These are phyloP conservation scores for Fistulina hepatica DNA, from an alignment of 1,284 basidiomycete species.

Conservation along the genomic window DNA sequence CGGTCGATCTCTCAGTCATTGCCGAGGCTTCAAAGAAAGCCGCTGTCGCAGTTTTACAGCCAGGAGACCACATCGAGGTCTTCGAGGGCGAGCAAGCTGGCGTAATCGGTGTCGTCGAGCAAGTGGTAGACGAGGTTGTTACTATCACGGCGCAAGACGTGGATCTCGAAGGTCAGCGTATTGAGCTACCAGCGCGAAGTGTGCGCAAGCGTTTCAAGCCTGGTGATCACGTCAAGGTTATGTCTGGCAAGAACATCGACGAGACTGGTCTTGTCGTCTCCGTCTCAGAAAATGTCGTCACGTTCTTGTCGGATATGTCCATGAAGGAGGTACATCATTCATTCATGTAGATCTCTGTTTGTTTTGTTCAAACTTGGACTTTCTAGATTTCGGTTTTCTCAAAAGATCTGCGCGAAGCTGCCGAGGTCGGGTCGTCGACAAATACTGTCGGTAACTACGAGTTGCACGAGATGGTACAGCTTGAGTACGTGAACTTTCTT, in stretches of 20 bases:
- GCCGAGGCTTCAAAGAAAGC: conserved; percentile 83
- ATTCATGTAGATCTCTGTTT: neutral
- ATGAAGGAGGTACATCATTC: conserved; percentile 68
- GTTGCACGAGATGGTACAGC: conserved; percentile 91
- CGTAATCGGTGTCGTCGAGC: conserved; percentile 84
- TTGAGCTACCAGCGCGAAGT: conserved; percentile 81
- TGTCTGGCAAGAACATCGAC: conserved; percentile 88
- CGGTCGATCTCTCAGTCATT: conserved; percentile 72
- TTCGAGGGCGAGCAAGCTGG: conserved; percentile 96
- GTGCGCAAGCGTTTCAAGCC: conserved; percentile 93
- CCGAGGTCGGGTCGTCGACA: conserved; percentile 86
- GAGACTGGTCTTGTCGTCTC: conserved; percentile 96
- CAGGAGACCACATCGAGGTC: conserved; percentile 95
- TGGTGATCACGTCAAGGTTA: conserved; percentile 98
- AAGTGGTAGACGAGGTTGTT: conserved; percentile 82
- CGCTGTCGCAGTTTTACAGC: conserved; percentile 84
- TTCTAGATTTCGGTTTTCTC: conserved; percentile 87
- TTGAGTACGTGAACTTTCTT: conserved; percentile 61
- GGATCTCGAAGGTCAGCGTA: conserved; percentile 74
- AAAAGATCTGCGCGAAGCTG: conserved; percentile 94
- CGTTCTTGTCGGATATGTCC: conserved; percentile 95
- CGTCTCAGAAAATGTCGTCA: conserved; percentile 84
- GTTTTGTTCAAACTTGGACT: conserved; percentile 4
- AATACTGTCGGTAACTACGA: conserved; percentile 91
- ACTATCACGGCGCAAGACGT: conserved; percentile 68